A percentile compares a stretch with the other conserved stretches of the same genome.
phyloP scores from a whole-genome alignment of 2,329 filamentous ascomycete genomes.

The Venturia oleaginea region DNA sequence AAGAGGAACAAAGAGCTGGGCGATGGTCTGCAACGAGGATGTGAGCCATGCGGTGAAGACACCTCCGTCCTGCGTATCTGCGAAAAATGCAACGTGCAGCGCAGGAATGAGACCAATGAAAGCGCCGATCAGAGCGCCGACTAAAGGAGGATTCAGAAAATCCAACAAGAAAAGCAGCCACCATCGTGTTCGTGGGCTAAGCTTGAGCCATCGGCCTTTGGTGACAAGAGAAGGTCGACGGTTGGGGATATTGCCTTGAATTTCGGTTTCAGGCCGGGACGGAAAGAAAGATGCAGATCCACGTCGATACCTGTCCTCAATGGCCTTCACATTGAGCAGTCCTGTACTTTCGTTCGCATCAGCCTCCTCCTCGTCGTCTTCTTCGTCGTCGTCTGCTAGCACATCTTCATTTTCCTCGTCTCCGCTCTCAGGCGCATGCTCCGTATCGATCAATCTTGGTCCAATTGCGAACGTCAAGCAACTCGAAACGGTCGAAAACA shows the following conservation, averaged over 20 bases:
- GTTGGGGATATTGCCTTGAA: constrained; percentile 5
- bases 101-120: constrained; percentile 51
- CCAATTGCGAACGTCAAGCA: constrained; percentile 15
- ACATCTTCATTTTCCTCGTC: constrained; percentile 11
- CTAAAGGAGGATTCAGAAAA: constrained; percentile 53
- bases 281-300: constrained; percentile 24
- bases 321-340: not conserved
- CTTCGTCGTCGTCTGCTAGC: constrained; percentile 14
- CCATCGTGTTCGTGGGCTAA: constrained; percentile 31
- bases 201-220: constrained; percentile 20
- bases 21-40: constrained; percentile 50
- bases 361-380: constrained; percentile 9
- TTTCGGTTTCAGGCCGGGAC: constrained; percentile 16
- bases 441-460: constrained; percentile 16
- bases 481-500: constrained; percentile 13
- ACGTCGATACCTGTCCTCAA: constrained; percentile 14
- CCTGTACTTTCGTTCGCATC: constrained; percentile 18
- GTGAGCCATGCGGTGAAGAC: constrained; percentile 61
- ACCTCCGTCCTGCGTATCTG: constrained; percentile 46
- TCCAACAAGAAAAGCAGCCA: constrained; percentile 34
- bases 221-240: constrained; percentile 23
- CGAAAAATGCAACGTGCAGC: constrained; percentile 55
- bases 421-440: constrained; percentile 22
- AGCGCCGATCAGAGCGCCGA: constrained; percentile 51
- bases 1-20: constrained; percentile 53